These are phyloP conservation scores for Xylaria hypoxylon DNA, from an alignment of 2,329 filamentous ascomycete species.

Conservation along the genomic window DNA sequence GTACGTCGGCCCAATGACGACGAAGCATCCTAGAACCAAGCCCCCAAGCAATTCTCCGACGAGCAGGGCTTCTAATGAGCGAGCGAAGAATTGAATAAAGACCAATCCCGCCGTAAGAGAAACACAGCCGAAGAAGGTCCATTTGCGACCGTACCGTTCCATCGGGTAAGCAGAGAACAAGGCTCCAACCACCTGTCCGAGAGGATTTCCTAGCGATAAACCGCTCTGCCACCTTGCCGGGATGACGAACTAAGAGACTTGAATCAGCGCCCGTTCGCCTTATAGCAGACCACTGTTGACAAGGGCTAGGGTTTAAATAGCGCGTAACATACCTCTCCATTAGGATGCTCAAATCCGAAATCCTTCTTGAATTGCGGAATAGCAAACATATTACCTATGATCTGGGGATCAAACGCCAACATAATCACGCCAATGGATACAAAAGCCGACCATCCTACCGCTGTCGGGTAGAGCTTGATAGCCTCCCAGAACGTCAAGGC, in stretches of 20 bases:
- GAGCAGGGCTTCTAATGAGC: slow-evolving; percentile 65
- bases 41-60: slow-evolving; percentile 71
- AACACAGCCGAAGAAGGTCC: slow-evolving; percentile 59
- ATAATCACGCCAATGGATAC: slow-evolving; percentile 71
- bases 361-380: slow-evolving; percentile 53
- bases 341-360: slow-evolving; percentile 47
- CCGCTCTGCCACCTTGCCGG: slow-evolving; percentile 60
- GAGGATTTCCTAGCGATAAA: slow-evolving; percentile 64
- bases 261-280: slow-evolving; percentile 7
- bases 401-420: slow-evolving; percentile 73
- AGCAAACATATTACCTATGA: slow-evolving; percentile 70
- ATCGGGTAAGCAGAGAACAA: slow-evolving; percentile 61
- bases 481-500: slow-evolving; percentile 56
- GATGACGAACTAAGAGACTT: slow-evolving; percentile 43
- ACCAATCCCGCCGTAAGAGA: slow-evolving; percentile 63
- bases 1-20: slow-evolving; percentile 69
- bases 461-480: slow-evolving; percentile 57
- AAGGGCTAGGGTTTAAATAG: neutral
- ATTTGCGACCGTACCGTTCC: slow-evolving; percentile 59
- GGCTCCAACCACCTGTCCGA: slow-evolving; percentile 68
- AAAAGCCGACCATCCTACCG: slow-evolving; percentile 67
- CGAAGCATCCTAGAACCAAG: slow-evolving; percentile 70
- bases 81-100: slow-evolving; percentile 73
- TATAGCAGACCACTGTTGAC: neutral
- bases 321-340: slow-evolving; percentile 48